Conservation (phyloP, 306 rosid genomes). For the Carpinus viminea region DNA sequence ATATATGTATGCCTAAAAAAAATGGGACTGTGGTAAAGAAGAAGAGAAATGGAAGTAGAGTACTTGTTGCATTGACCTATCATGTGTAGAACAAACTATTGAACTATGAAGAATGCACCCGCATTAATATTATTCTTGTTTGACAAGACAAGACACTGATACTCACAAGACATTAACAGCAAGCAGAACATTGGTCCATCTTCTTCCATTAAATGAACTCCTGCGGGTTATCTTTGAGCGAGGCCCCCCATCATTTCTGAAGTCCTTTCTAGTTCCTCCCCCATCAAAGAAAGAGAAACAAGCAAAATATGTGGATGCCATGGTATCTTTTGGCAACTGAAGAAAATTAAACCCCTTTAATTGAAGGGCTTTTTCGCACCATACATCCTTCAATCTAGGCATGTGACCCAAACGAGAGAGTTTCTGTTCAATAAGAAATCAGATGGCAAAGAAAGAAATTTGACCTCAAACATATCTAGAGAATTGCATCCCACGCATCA, state of each 20-base stretch:
- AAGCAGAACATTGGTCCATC: conserved; percentile 79
- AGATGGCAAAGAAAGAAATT: not conserved
- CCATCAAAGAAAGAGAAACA: conserved; percentile 58
- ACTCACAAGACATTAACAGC: conserved; percentile 80
- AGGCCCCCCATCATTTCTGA: conserved; percentile 42
- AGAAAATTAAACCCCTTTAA: conserved; percentile 38
- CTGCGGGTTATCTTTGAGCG: conserved; percentile 37
- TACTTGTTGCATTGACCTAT: not conserved
- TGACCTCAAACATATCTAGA: not conserved
- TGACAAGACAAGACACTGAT: conserved; percentile 21
- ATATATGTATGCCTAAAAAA: not conserved
- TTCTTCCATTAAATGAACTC: conserved; percentile 50
- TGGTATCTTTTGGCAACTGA: conserved; percentile 38
- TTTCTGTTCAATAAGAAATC: conserved; percentile 36
- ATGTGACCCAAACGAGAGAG: conserved; percentile 36
- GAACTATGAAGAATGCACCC: conserved; percentile 10
- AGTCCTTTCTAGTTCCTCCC: conserved; percentile 45
- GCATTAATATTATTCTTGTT: not conserved
- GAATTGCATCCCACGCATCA: not conserved
- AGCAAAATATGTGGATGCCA: conserved; percentile 47
- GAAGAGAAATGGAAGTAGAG: not conserved
- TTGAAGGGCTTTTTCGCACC: conserved; percentile 44
- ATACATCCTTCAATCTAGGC: conserved; percentile 53
- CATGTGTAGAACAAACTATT: not conserved
- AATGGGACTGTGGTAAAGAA: not conserved